Percentiles rank a stretch among this genome's conserved stretches.
Evolutionary conservation across 331 rosid genomes (phyloP).

Genomic region (Cydonia oblonga): DNA sequence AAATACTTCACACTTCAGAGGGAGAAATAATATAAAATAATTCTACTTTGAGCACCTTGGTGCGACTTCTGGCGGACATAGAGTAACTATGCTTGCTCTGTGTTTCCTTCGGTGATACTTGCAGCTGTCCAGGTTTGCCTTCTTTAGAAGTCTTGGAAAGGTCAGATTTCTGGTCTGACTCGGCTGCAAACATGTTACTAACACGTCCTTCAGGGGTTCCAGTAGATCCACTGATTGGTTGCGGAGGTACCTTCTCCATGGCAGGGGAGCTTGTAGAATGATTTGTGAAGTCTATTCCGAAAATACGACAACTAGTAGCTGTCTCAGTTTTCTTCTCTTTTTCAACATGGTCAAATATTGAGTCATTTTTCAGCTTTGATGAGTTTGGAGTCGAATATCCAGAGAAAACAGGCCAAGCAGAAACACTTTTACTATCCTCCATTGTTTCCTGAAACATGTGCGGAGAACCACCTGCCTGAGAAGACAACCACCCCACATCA

Average conservation of each 20-base stretch:
- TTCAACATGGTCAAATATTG: constrained; percentile 29
- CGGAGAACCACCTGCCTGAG: constrained; percentile 37
- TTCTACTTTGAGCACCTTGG: constrained; percentile 42
- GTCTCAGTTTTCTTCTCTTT: constrained; percentile 48
- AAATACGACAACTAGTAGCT: constrained; percentile 43
- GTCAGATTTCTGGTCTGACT: constrained; percentile 40
- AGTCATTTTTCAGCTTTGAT: constrained; percentile 30
- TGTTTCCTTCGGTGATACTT: constrained; percentile 35
- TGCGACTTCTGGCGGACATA: constrained; percentile 51
- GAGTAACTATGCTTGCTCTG: constrained; percentile 43
- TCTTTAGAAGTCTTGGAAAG: constrained; percentile 41
- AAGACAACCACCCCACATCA: constrained; percentile 57
- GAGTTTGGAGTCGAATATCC: constrained; percentile 29
- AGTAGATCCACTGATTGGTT: constrained; percentile 8
- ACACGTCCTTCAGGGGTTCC: constrained; percentile 29
- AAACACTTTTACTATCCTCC: constrained; percentile 44
- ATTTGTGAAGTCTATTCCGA: constrained; percentile 51
- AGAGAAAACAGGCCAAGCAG: constrained; percentile 33
- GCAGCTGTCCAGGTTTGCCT: constrained; percentile 24
- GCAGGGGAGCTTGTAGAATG: constrained; percentile 18
- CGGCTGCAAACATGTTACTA: constrained; percentile 22
- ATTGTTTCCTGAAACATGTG: constrained; percentile 34
- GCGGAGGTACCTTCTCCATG: constrained; percentile 24
- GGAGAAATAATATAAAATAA: not conserved
- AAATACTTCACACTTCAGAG: not conserved